These are phyloP conservation scores for Phaeotremella skinneri DNA, from an alignment of 768 basidiomycete species.

Conservation along the genomic window DNA sequence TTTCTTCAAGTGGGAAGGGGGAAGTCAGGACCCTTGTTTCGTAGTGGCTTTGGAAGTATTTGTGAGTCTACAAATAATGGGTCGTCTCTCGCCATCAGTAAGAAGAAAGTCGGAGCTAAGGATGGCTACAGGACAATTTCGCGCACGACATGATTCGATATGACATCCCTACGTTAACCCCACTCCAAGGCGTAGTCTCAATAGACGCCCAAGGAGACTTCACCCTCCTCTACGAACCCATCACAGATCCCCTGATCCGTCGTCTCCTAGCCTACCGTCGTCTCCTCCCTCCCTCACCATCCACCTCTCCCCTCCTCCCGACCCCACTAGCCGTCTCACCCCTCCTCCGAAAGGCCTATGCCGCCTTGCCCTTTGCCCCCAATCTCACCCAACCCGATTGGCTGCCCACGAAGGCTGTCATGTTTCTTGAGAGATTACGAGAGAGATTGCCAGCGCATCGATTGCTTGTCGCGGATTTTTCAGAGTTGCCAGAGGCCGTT, in stretches of 20 bases:
- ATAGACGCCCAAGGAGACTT: constrained; percentile 80
- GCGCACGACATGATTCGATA: constrained; percentile 94
- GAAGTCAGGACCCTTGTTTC: constrained; percentile 81
- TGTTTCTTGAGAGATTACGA: constrained; percentile 77
- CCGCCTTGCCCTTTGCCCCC: constrained; percentile 77
- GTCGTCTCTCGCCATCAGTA: not conserved
- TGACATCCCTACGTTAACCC: constrained; percentile 71
- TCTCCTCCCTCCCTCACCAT: constrained; percentile 48
- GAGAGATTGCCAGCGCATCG: constrained; percentile 85
- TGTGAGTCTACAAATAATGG: constrained; percentile 63
- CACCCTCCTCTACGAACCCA: constrained; percentile 72
- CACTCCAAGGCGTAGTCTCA: constrained; percentile 78
- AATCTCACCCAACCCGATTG: constrained; percentile 86
- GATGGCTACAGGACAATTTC: constrained; percentile 84
- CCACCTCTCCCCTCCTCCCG: constrained; percentile 57
- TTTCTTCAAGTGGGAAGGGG: constrained; percentile 59
- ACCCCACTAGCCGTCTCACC: constrained; percentile 36
- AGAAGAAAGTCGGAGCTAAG: constrained; percentile 3
- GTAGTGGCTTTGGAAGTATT: constrained; percentile 94
- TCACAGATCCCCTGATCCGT: constrained; percentile 78
- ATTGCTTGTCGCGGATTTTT: constrained; percentile 92
- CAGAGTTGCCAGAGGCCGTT: constrained; percentile 78
- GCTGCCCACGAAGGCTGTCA: constrained; percentile 84
- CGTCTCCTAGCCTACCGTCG: constrained; percentile 71
- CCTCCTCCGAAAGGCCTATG: constrained; percentile 63